These are phyloP conservation scores for Rhodotorula babjevae DNA, from an alignment of 768 basidiomycete species.

Conservation along the genomic window DNA sequence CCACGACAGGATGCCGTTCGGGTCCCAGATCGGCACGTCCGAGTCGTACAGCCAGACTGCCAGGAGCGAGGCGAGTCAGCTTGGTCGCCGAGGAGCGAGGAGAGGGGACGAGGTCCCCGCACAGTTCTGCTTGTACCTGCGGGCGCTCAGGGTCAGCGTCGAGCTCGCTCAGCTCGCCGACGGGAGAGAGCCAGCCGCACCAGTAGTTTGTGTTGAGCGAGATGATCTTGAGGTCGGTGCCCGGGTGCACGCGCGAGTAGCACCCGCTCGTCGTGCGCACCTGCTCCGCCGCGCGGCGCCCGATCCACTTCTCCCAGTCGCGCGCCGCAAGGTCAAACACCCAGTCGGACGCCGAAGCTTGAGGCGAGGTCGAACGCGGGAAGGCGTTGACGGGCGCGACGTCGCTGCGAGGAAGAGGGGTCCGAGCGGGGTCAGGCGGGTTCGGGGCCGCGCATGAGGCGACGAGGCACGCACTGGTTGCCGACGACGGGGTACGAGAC, in stretches of 20 bases:
- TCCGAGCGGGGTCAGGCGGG: background rate
- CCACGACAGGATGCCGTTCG: slow-evolving; percentile 60
- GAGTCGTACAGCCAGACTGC: slow-evolving; percentile 63
- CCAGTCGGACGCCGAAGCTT: slow-evolving; percentile 52
- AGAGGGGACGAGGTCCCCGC: background rate
- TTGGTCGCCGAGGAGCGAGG: too few species aligned
- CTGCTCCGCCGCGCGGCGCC: slow-evolving; percentile 49
- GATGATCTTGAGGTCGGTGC: slow-evolving; percentile 55
- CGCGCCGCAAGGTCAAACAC: slow-evolving; percentile 49
- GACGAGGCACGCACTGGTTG: slow-evolving; percentile 43
- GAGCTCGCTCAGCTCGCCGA: background rate
- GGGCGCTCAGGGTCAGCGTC: background rate
- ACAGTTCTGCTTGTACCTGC: slow-evolving; percentile 29
- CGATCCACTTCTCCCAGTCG: slow-evolving; percentile 53
- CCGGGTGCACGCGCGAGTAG: slow-evolving; percentile 54
- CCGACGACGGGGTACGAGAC: slow-evolving; percentile 35
- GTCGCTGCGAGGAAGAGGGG: slow-evolving; percentile 50
- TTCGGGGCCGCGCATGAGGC: background rate
- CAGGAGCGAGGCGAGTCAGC: background rate
- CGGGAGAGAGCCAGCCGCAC: background rate
- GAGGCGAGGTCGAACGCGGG: slow-evolving; percentile 54
- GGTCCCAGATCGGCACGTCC: slow-evolving; percentile 55
- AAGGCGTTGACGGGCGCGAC: slow-evolving; percentile 59
- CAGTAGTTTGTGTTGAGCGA: slow-evolving; percentile 61
- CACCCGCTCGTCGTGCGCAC: slow-evolving; percentile 56